Conservation (phyloP, 106 monocot species). For the Dendrobium nobile region DNA sequence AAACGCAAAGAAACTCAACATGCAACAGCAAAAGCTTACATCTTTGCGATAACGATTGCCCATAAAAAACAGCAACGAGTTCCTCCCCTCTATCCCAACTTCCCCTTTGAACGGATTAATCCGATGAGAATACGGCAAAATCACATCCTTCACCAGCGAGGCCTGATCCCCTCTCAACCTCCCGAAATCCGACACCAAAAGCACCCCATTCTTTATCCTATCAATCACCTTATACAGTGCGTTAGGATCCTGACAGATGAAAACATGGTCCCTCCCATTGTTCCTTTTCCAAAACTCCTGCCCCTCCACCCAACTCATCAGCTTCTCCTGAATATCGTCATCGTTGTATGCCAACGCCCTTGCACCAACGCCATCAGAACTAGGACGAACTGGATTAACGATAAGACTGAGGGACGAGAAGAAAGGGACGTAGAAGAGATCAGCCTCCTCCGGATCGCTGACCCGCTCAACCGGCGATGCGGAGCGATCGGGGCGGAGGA, state of each 20-base stretch:
- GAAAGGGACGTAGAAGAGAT: conserved; percentile 90
- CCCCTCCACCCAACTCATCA: conserved; percentile 67
- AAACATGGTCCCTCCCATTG: conserved; percentile 76
- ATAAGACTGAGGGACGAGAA: conserved; percentile 85
- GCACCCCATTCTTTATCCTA: conserved; percentile 42
- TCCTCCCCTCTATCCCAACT: conserved; percentile 41
- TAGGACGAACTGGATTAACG: conserved; percentile 61
- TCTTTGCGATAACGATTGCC: conserved; percentile 84
- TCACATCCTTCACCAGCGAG: conserved; percentile 75
- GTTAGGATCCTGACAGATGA: conserved; percentile 81
- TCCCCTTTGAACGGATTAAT: conserved; percentile 66
- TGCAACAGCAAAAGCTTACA: conserved; percentile 21
- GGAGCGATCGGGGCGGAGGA: conserved; percentile 18
- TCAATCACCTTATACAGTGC: conserved; percentile 64
- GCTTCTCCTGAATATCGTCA: conserved; percentile 57
- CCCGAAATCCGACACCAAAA: conserved; percentile 76
- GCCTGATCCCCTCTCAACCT: conserved; percentile 61
- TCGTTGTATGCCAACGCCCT: conserved; percentile 26
- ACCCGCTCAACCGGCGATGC: conserved; percentile 30
- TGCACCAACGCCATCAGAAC: background rate
- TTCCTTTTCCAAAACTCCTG: conserved; percentile 67
- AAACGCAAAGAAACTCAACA: background rate
- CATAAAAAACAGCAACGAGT: conserved; percentile 80
- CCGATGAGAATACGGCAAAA: conserved; percentile 77
- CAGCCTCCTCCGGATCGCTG: conserved; percentile 52